Base-by-base conservation (phyloP, 352 stramenopile species). In the Globisporangium paroecandrum region DNA sequence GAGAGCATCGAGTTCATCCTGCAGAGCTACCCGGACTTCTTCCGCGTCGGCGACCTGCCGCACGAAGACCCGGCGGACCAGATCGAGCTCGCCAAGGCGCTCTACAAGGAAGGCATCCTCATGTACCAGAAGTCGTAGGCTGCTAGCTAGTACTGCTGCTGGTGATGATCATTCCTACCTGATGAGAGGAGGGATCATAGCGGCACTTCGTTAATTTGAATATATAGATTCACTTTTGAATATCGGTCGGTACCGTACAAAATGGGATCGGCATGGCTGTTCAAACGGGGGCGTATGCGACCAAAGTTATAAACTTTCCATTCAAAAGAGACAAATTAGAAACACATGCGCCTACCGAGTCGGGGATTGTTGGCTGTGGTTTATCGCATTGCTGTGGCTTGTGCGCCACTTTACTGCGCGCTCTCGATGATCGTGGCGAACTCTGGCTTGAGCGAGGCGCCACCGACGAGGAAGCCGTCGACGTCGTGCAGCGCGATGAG, bases 381-480 rank as follows among this genome's bases (percentile, higher is more conserved):
- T 46, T 46, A 46, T 46, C 38, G 0, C 38, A 46, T 46, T 46
- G 38, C 38, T 46, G 38, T 46, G 38, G 38, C 38, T 49, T 49
- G 15, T 49, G n/a, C 15, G 41, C 12, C 20, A 12, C 13, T 46
- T 79, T 84, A 89, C 55, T 85, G 68, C 20, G 82, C 79, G 54
- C 82, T 89, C 38, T 77, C 63, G 65, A 93, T 90, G 69, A 98
- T 98, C 36, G 90, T 82, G 59, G 81, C 73, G 65, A 98, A 98
- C 62, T 98, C 91, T 27, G 89, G 85, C 69, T 97, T 98, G 70
- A 98, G 86, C 49, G 93, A 97, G 5, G 95, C 95, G 58, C 95
- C 94, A 58, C 95, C 95, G 47, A 98, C 94, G 25, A 98, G 83
- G 83, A 98, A 98, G 32, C 95, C 95, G 67, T 98, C 95, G 58